These are phyloP conservation scores for Sporothrix sp. DNA, from an alignment of 2,329 filamentous ascomycete genomes.

Conservation along the genomic window DNA sequence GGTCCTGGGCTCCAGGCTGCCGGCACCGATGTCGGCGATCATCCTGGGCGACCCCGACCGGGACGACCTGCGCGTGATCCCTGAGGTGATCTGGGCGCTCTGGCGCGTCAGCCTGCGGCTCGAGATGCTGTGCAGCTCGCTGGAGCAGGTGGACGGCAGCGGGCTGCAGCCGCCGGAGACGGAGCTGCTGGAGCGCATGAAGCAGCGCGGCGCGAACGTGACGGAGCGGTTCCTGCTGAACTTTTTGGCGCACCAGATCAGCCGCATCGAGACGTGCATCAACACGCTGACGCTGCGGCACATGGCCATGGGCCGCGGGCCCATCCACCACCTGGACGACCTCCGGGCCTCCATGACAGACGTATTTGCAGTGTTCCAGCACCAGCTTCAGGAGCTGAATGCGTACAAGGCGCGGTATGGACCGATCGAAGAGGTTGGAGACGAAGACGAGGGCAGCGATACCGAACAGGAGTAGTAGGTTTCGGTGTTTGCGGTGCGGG, in stretches of 20 bases:
- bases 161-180: conserved; percentile 71
- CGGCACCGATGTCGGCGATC: conserved; percentile 2
- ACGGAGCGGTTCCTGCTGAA: conserved; percentile 81
- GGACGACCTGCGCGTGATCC: conserved; percentile 12
- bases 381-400: conserved; percentile 54
- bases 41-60: conserved; percentile 4
- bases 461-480: conserved; percentile 26
- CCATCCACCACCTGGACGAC: conserved; percentile 54
- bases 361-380: conserved; percentile 52
- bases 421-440: conserved; percentile 25
- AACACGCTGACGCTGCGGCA: conserved; percentile 72
- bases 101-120: conserved; percentile 84
- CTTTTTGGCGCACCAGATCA: conserved; percentile 91
- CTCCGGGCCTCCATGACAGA: conserved; percentile 69
- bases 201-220: conserved; percentile 64
- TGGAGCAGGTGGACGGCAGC: conserved; percentile 60
- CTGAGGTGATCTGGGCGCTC: conserved; percentile 76
- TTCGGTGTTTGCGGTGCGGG: background rate
- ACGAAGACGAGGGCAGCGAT: conserved; percentile 24
- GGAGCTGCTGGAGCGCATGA: conserved; percentile 63
- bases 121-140: conserved; percentile 82
- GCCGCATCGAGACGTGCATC: conserved; percentile 85
- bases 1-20: background rate
- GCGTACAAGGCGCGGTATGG: conserved; percentile 48
- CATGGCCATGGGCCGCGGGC: conserved; percentile 59